phyloP scores from a whole-genome alignment of 495 filamentous ascomycete genomes.

The Podospora appendiculata region DNA sequence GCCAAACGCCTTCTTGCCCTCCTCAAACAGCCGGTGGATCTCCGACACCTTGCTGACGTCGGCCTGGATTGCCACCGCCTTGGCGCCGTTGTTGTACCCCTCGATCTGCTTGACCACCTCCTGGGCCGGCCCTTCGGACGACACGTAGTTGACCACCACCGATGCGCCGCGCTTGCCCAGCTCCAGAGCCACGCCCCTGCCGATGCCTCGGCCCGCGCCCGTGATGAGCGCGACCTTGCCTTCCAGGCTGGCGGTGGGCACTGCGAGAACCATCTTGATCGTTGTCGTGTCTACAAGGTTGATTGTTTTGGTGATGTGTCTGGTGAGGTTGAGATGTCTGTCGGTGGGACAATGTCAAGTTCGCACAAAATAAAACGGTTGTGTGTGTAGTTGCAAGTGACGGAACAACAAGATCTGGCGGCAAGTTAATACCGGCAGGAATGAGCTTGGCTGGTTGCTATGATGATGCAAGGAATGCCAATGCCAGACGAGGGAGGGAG shows the following conservation, averaged over 20 bases:
- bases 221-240: constrained; percentile 71
- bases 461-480: not conserved
- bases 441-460: no score
- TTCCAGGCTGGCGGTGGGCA: constrained; percentile 37
- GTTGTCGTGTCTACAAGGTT: constrained; percentile 1
- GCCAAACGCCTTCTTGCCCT: constrained; percentile 57
- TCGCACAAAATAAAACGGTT: no score
- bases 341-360: no score
- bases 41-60: constrained; percentile 62
- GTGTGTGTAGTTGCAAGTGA: no score
- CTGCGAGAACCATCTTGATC: constrained; percentile 24
- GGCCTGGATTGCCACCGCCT: constrained; percentile 65
- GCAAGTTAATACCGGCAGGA: not conserved
- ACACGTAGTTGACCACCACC: constrained; percentile 73
- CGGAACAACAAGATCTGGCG: no score
- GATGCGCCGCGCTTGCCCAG: constrained; percentile 64
- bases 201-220: constrained; percentile 66
- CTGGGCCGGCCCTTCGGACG: constrained; percentile 52
- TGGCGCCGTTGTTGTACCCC: constrained; percentile 36
- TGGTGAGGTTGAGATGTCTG: no score
- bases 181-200: constrained; percentile 66
- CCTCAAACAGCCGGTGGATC: constrained; percentile 53
- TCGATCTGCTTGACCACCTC: constrained; percentile 48
- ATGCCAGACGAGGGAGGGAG: not conserved
- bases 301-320: not conserved